phyloP scores from a whole-genome alignment of 176 grass and related monocot species.

The Hordeum vulgare region MorexV3_pseudomolecules_assembly NC_058521.1:398777072-398777571 shows the following conservation, averaged over 20 bases:
- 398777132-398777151: neutral
- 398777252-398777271: neutral
- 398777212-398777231: constrained; percentile 8
- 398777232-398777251: neutral
- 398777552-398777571: neutral
- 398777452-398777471: neutral
- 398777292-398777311: constrained; percentile 1
- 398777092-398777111: constrained; percentile 1
- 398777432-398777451: neutral
- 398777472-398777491: neutral
- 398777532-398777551: neutral
- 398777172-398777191: neutral
- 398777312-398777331: neutral
- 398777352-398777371: neutral
- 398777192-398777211: neutral
- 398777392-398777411: neutral
- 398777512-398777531: neutral
- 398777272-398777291: neutral
- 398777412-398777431: neutral
- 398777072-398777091: constrained; percentile 16
- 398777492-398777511: neutral
- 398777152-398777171: neutral
- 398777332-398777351: neutral
- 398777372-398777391: neutral
- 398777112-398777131: neutral